phyloP scores from a whole-genome alignment of 2,329 filamentous ascomycete genomes.

The Exserohilum rostratum region DNA sequence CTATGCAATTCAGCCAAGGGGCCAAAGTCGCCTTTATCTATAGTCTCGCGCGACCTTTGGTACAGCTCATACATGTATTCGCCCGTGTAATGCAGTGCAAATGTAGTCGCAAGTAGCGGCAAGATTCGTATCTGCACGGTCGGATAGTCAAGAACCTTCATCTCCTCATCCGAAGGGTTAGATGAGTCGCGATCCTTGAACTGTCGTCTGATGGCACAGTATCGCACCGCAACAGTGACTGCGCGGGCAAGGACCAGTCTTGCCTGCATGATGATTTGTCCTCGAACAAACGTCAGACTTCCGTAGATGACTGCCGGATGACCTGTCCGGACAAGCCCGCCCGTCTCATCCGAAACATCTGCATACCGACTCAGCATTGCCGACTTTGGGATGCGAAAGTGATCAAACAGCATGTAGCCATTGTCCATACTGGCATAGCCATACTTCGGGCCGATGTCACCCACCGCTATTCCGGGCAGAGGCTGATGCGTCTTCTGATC shows the following conservation, averaged over 20 bases:
- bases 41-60: conserved; percentile 51
- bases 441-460: conserved; percentile 63
- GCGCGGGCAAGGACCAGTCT: conserved; percentile 59
- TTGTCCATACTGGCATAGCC: conserved; percentile 61
- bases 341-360: conserved; percentile 54
- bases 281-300: conserved; percentile 57
- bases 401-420: conserved; percentile 60
- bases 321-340: conserved; percentile 54
- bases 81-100: conserved; percentile 56
- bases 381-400: conserved; percentile 55
- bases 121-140: conserved; percentile 61
- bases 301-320: conserved; percentile 59
- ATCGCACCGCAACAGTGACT: conserved; percentile 60
- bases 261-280: conserved; percentile 57
- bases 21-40: conserved; percentile 58
- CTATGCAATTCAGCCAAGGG: conserved; percentile 59
- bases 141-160: conserved; percentile 59
- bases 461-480: conserved; percentile 56
- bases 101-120: conserved; percentile 60
- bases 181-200: conserved; percentile 57
- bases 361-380: conserved; percentile 59
- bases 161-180: conserved; percentile 44
- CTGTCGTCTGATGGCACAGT: conserved; percentile 57
- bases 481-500: conserved; percentile 57
- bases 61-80: conserved; percentile 60